Evolutionary conservation across 2,329 filamentous ascomycete species (phyloP), one percentile per base, ranked within the genome.

Genomic region (Phaeosphaeriaceae sp.): DNA sequence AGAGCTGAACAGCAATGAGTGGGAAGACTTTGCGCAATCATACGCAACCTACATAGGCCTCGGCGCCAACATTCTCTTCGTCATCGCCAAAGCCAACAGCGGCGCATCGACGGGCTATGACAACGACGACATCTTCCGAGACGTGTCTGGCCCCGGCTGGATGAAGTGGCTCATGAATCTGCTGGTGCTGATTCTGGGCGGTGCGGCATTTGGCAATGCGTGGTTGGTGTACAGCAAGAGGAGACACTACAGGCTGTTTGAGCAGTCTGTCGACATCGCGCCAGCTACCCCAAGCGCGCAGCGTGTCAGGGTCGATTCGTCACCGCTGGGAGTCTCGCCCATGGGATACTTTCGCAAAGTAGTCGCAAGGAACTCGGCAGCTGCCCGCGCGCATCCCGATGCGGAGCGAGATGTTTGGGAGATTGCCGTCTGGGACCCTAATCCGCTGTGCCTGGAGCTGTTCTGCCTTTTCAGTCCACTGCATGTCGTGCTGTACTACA

Each of bases 401-500:
- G 87, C 89, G 56, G 85, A 86, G 24, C 86, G 89, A 11, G 93
- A 99, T 76, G 95, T 99, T 10, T 99, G 95, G 95, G 93, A 99
- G 78, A 80, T 99, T 50, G 86, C 90, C 1, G 85, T 98, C 7
- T 99, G 95, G 95, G 93, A 98, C 74, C 95, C 96, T 33, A 85
- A 94, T 48, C 92, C 93, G 1, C 84, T 96, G 36, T 92, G 88
- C 47, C 80, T 98, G 53, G 88, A 89, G 40, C 81, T 98, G 2
- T 93, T 97, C 73, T 95, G 92, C 68, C 82, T 95, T 42, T 98
- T 99, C 81, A 96, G 93, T 69, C 95, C 95, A 0, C 91, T 92
- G 0, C 96, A 99, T 78, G 86, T 96, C n/a, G 80, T 97, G 48
- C 85, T 97, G 25, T 97, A 99, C 79, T 90, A 89, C 83, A 84